These are phyloP conservation scores for Hypoxylon perforatum DNA, from an alignment of 495 filamentous ascomycete species.

Conservation along the genomic window DNA sequence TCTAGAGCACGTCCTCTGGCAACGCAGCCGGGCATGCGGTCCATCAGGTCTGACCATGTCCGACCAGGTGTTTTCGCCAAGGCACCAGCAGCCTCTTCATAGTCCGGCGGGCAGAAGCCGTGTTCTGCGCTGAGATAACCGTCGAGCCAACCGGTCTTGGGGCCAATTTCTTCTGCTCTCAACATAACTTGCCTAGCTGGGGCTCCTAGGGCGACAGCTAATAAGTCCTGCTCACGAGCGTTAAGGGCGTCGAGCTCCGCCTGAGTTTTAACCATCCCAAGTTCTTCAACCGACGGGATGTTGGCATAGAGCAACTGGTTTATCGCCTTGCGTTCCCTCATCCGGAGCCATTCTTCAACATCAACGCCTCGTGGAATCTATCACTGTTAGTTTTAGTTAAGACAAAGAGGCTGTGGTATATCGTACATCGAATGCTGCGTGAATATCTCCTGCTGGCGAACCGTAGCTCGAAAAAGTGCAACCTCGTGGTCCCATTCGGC, in stretches of 20 bases:
- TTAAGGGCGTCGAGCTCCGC: conserved; percentile 57
- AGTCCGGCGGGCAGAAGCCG: conserved; percentile 63
- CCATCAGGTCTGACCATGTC: conserved; percentile 65
- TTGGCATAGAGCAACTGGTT: conserved; percentile 33
- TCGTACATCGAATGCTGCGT: conserved; percentile 38
- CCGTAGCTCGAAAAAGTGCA: conserved; percentile 36
- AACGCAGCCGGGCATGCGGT: conserved; percentile 64
- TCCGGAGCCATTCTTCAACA: conserved; percentile 35
- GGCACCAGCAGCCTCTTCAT: conserved; percentile 58
- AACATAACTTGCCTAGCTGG: conserved; percentile 64
- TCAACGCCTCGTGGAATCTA: conserved; percentile 38
- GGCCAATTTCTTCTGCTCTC: conserved; percentile 62
- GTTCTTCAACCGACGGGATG: conserved; percentile 31
- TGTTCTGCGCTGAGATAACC: conserved; percentile 63
- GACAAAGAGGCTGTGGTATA: background rate
- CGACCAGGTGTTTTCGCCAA: conserved; percentile 60
- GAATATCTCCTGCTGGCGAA: conserved; percentile 31
- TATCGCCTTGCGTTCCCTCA: conserved; percentile 41
- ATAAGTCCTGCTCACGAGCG: conserved; percentile 56
- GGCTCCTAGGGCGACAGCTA: conserved; percentile 62
- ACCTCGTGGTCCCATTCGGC: conserved; percentile 33
- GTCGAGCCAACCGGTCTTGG: conserved; percentile 63
- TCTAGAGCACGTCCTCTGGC: conserved; percentile 60
- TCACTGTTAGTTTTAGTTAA: conserved; percentile 12
- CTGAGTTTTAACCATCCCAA: conserved; percentile 47